phyloP scores from a whole-genome alignment of 2,329 filamentous ascomycete genomes.

The Penicillium sp. region DNA sequence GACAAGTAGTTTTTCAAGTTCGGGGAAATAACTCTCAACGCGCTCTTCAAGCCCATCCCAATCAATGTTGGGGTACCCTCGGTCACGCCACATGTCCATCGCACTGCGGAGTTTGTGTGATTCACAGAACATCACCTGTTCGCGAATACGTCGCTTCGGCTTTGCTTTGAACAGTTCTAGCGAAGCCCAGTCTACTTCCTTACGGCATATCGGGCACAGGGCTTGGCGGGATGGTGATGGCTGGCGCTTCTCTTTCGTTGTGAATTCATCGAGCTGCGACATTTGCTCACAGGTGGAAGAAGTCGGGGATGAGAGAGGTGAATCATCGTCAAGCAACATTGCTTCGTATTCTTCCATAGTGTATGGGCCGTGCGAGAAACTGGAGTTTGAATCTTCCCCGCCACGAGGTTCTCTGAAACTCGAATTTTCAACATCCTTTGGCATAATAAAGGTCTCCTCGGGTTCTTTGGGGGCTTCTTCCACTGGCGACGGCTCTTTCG shows the following conservation, averaged over 20 bases:
- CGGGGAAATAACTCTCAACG: slow-evolving; percentile 56
- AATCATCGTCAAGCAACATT: slow-evolving; percentile 27
- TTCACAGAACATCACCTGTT: slow-evolving; percentile 58
- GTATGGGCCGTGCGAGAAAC: slow-evolving; percentile 30
- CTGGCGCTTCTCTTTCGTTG: slow-evolving; percentile 8
- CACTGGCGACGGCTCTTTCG: neutral
- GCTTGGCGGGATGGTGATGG: slow-evolving; percentile 23
- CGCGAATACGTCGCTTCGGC: slow-evolving; percentile 36
- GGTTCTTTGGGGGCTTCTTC: slow-evolving; percentile 1
- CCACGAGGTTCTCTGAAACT: slow-evolving; percentile 7
- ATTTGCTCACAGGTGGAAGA: slow-evolving; percentile 23
- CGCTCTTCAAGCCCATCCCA: slow-evolving; percentile 64
- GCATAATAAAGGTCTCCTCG: slow-evolving; percentile 27
- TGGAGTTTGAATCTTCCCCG: slow-evolving; percentile 22
- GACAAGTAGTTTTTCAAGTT: slow-evolving; percentile 61
- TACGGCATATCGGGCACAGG: slow-evolving; percentile 67
- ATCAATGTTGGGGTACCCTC: slow-evolving; percentile 68
- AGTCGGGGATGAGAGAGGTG: slow-evolving; percentile 31
- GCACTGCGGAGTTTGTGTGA: slow-evolving; percentile 61
- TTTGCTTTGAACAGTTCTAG: slow-evolving; percentile 54
- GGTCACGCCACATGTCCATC: slow-evolving; percentile 48
- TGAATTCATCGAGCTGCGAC: slow-evolving; percentile 12
- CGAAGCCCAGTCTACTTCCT: slow-evolving; percentile 55
- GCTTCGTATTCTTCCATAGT: slow-evolving; percentile 19
- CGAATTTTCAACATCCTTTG: slow-evolving; percentile 24